Evolutionary conservation across 495 filamentous ascomycete species (phyloP), one percentile per base, ranked within the genome.

Genomic region (Penicillium paradoxum): DNA sequence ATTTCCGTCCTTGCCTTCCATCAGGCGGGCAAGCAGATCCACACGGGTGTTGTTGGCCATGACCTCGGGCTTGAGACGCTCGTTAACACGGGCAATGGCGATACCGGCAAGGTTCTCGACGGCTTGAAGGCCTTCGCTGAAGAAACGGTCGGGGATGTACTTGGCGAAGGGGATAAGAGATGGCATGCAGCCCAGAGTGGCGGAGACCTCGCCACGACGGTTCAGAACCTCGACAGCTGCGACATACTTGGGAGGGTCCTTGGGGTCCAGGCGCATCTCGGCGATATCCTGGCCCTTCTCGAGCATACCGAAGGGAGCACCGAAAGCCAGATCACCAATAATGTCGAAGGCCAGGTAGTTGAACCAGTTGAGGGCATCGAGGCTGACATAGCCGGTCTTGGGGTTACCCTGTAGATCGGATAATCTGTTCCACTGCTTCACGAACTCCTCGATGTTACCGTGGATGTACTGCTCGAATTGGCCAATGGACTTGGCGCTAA

Each of bases 281-380:
- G 83, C 82, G 34, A 84, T 73, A 58, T 86, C 83, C 55, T 69
- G 50, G 33, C 73, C 77, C 64, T 75, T 75, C 45, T 71, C 62
- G 33, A 80, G 68, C 78, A 80, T 80, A 22, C 76, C 77, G 57
- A 80, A 80, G 25, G 78, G 78, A 17, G 74, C 74, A 36, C 77
- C 77, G 53, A 80, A 80, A 19, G 78, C 78, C 36, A 79, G 55
- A 21, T 77, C 74, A 5, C 90, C 90, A 57, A 96, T 96, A 48
- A 93, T 89, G 59, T 96, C 91, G 58, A 96, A 96, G 37, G 91
- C 91, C 9, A 95, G 79, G 67, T 87, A 95, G 72, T 96, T 96
- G 79, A 92, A 93, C 91, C 91, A 96, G 63, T 90, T 79, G 24
- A 96, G 78, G 42, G 84, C 87, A 62, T 95, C 90, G 40, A 95